These are phyloP conservation scores for Lachnellula suecica DNA, from an alignment of 2,329 filamentous ascomycete genomes.

Conservation along the genomic window DNA sequence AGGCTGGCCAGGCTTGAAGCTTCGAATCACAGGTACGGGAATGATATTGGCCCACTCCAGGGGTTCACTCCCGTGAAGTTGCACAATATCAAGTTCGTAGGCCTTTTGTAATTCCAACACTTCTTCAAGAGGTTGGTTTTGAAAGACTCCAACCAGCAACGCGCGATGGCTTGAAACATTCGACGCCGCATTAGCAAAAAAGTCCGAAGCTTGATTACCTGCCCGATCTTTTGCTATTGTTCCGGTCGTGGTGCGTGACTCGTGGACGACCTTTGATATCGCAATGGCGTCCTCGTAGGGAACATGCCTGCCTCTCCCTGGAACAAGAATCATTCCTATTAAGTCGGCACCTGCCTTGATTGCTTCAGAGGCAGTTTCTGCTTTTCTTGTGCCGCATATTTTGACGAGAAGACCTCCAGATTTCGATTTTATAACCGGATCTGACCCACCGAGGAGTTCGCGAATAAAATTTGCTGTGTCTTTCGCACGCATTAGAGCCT, in stretches of 20 bases:
- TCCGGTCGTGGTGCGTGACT: slow-evolving; percentile 25
- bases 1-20: slow-evolving; percentile 71
- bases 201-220: slow-evolving; percentile 54
- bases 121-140: slow-evolving; percentile 82
- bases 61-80: slow-evolving; percentile 90
- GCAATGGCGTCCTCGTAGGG: slow-evolving; percentile 73
- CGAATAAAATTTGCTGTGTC: slow-evolving; percentile 82
- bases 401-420: slow-evolving; percentile 70
- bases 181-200: slow-evolving; percentile 60
- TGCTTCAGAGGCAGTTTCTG: slow-evolving; percentile 77
- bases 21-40: slow-evolving; percentile 86
- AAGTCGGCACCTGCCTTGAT: slow-evolving; percentile 87
- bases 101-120: slow-evolving; percentile 75
- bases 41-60: slow-evolving; percentile 89
- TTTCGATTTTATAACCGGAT: slow-evolving; percentile 34
- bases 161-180: slow-evolving; percentile 58
- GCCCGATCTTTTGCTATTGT: slow-evolving; percentile 26
- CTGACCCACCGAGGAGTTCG: slow-evolving; percentile 68
- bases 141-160: slow-evolving; percentile 89
- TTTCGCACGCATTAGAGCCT: slow-evolving; percentile 90
- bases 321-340: slow-evolving; percentile 88
- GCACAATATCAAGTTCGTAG: slow-evolving; percentile 82
- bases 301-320: slow-evolving; percentile 77
- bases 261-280: slow-evolving; percentile 78
- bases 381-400: slow-evolving; percentile 87